These are phyloP conservation scores for Sindora glabra DNA, from an alignment of 306 rosid genomes.

Conservation along the genomic window DNA sequence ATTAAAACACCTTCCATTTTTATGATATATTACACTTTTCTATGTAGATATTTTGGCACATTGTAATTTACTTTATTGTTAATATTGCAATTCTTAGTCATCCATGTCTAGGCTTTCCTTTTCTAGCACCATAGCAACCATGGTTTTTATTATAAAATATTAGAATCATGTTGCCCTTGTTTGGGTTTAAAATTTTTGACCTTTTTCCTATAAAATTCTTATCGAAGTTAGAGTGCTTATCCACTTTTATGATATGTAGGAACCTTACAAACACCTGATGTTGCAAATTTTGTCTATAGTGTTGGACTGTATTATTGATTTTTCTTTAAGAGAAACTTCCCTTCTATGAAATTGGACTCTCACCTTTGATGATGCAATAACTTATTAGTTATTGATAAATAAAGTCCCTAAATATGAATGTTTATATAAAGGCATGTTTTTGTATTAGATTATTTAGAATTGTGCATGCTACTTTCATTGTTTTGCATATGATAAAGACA, in stretches of 20 bases:
- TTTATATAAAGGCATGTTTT: constrained; percentile 11
- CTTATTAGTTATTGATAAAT: not conserved
- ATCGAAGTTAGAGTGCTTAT: too few relatives aligned
- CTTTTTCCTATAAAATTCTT: too few relatives aligned
- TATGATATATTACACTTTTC: not conserved
- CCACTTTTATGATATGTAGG: too few relatives aligned
- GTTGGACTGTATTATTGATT: too few relatives aligned
- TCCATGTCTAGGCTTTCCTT: not conserved
- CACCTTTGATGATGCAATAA: not conserved
- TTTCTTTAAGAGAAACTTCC: too few relatives aligned
- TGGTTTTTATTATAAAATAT: not conserved
- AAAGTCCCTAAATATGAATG: not conserved
- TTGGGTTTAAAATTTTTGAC: not conserved
- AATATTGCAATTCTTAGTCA: constrained; percentile 1
- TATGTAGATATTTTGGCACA: not conserved
- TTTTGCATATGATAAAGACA: constrained; percentile 94
- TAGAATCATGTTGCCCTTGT: not conserved
- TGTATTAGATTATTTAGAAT: constrained; percentile 63
- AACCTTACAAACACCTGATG: too few relatives aligned
- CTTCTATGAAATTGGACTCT: too few relatives aligned
- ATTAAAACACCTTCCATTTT: constrained; percentile 30
- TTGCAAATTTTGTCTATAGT: too few relatives aligned
- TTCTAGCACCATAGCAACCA: not conserved
- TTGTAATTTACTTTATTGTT: not conserved
- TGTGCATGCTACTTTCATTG: constrained; percentile 62